Evolutionary conservation across 164 flowering plant species (phyloP), one percentile per base, ranked within the genome.

Genomic region (Macadamia integrifolia): DNA sequence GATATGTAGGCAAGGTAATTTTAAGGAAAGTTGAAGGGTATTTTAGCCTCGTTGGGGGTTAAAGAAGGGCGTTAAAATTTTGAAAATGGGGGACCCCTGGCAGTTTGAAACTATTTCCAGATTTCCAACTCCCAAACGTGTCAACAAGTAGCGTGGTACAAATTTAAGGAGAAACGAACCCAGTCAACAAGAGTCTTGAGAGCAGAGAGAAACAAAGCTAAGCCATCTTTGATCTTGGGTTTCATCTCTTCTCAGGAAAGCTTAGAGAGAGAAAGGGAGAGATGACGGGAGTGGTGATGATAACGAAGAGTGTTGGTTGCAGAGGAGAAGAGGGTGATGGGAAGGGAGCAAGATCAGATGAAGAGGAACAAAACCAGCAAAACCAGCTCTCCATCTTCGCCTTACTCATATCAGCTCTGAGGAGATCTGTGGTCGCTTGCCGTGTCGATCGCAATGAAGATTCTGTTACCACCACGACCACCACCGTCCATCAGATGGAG

Each of bases 401-500:
- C 10, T 31, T 90, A 28, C 73, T 94, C 6, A 0, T 92, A 31
- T 77, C 93, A 7, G 91, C 98, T 32, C 66, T 94, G 66, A 82
- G 96, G 71, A 92, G 82, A 70, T 94, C 99, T 0, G 83, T 92
- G 92, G 90, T 87, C 53, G 74, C 95, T 28, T 94, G 99, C 74
- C 75, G 89, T 0, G 84, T 94, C 1, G 95, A 88, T 30, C 75
- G 79, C 1, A 61, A 71, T 1, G 91, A 87, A 1, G 91, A 90
- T 1, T 81, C 79, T 0, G 70, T 79, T 57, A 76, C 91, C 3
- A 35, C 40, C 40, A 35, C 40, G 3, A 35, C 40, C 40, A 35
- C 40, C 5, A 50, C 86, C 50, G 83, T 85, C 42, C 85, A 78
- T 35, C 77, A 80, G 9, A 85, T 92, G 91, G 99, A 95, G 46